Conservation (phyloP, 352 stramenopile species). For the Plasmopara viticola region DNA sequence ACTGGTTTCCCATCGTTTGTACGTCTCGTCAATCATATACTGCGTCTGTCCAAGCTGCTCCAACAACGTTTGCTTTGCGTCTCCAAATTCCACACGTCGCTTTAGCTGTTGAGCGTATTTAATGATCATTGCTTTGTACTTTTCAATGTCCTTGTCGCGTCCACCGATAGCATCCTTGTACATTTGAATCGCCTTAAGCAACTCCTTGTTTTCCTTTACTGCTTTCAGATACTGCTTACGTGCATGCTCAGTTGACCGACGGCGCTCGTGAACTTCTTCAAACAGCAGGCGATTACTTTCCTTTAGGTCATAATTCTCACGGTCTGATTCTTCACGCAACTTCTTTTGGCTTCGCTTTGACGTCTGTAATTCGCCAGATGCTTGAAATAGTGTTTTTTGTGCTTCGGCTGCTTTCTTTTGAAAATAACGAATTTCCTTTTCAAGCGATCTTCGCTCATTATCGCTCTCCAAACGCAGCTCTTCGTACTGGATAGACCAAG, state of each 20-base stretch:
- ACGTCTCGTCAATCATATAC: slow-evolving; percentile 69
- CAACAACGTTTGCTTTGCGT: slow-evolving; percentile 68
- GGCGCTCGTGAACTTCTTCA: slow-evolving; percentile 52
- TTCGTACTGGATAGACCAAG: slow-evolving; percentile 40
- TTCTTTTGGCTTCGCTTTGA: slow-evolving; percentile 10
- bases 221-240: slow-evolving; percentile 54
- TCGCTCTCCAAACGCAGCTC: slow-evolving; percentile 41
- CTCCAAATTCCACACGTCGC: slow-evolving; percentile 43
- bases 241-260: slow-evolving; percentile 39
- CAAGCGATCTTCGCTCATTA: slow-evolving; percentile 27
- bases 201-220: slow-evolving; percentile 58
- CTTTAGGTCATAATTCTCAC: slow-evolving; percentile 43
- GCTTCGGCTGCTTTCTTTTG: slow-evolving; percentile 25
- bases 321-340: slow-evolving; percentile 16
- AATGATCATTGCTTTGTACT: slow-evolving; percentile 42
- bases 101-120: slow-evolving; percentile 50
- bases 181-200: slow-evolving; percentile 53
- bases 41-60: slow-evolving; percentile 73
- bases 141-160: slow-evolving; percentile 64
- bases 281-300: slow-evolving; percentile 63
- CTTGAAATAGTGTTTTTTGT: slow-evolving; percentile 30
- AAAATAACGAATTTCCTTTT: slow-evolving; percentile 38
- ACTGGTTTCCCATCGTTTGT: slow-evolving; percentile 66
- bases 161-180: slow-evolving; percentile 54
- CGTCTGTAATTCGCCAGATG: slow-evolving; percentile 21